These are phyloP conservation scores for Ophiocordyceps camponoti-floridani DNA, from an alignment of 2,329 filamentous ascomycete genomes.

Conservation along the genomic window DNA sequence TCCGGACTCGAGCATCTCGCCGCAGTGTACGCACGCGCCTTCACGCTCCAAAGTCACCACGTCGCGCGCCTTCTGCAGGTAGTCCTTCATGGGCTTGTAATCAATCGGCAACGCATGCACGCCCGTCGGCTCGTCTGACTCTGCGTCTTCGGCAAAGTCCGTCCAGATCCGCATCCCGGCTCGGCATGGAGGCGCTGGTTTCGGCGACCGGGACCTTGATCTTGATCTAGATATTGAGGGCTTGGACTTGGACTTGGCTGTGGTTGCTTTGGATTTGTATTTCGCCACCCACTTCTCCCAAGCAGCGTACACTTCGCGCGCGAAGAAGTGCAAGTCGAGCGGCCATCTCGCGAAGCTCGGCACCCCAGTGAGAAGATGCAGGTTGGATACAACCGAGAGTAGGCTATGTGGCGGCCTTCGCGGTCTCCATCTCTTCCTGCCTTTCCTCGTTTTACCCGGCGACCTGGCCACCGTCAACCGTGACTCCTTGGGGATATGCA, in stretches of 20 bases:
- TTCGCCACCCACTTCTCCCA: slow-evolving; percentile 46
- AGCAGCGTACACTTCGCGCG: slow-evolving; percentile 43
- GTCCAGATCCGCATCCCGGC: slow-evolving; percentile 32
- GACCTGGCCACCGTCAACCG: slow-evolving; percentile 35
- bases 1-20: slow-evolving; percentile 22
- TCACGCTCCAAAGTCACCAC: slow-evolving; percentile 38
- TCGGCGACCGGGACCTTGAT: not conserved
- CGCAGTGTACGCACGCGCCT: slow-evolving; percentile 36
- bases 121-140: slow-evolving; percentile 18
- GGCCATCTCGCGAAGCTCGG: slow-evolving; percentile 74
- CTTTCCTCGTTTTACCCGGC: slow-evolving; percentile 30
- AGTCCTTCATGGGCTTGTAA: slow-evolving; percentile 31
- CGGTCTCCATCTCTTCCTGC: slow-evolving; percentile 35
- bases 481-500: slow-evolving; percentile 52
- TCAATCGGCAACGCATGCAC: slow-evolving; percentile 36
- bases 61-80: slow-evolving; percentile 35
- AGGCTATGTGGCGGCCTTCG: slow-evolving; percentile 42
- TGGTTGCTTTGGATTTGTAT: slow-evolving; percentile 11
- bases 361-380: slow-evolving; percentile 65
- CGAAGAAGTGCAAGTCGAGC: slow-evolving; percentile 63
- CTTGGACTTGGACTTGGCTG: not conserved
- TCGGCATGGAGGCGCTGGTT: slow-evolving; percentile 20
- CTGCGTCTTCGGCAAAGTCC: slow-evolving; percentile 27
- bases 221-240: not conserved
- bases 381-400: slow-evolving; percentile 53